Conservation (phyloP, 2,329 filamentous ascomycete species). For the Escovopsis sp. region DNA sequence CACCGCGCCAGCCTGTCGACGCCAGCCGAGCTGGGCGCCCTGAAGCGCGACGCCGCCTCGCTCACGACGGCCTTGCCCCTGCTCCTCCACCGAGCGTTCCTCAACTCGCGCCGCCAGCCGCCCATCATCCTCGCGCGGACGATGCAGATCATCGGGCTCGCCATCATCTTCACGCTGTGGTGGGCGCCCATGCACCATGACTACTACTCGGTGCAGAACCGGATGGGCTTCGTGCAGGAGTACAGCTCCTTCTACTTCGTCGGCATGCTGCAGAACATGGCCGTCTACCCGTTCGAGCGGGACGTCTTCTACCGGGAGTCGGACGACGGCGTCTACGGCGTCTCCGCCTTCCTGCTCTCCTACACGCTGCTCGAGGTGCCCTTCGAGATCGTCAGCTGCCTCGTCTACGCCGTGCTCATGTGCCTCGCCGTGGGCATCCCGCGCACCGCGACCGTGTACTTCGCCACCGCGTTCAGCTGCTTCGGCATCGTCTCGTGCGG, state of each 20-base stretch:
- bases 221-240: constrained; percentile 58
- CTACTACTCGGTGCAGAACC: constrained; percentile 55
- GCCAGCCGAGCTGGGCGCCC: constrained; percentile 55
- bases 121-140: constrained; percentile 47
- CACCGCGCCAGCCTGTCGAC: constrained; percentile 38
- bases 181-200: constrained; percentile 56
- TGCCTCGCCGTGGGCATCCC: constrained; percentile 51
- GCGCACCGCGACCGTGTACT: constrained; percentile 47
- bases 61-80: constrained; percentile 50
- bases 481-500: constrained; percentile 64
- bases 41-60: constrained; percentile 46
- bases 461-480: constrained; percentile 50
- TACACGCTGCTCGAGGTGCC: constrained; percentile 58
- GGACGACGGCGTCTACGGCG: constrained; percentile 54
- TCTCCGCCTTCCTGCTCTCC: constrained; percentile 53
- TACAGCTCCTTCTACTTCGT: constrained; percentile 58
- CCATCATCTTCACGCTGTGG: constrained; percentile 47
- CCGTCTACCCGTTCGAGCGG: constrained; percentile 54
- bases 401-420: constrained; percentile 49
- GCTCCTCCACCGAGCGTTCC: constrained; percentile 48
- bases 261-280: constrained; percentile 66
- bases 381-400: constrained; percentile 49
- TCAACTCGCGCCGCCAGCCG: constrained; percentile 55
- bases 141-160: constrained; percentile 51
- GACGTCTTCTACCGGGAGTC: constrained; percentile 66